Base-by-base conservation (phyloP, 1,284 basidiomycete genomes). In the Ganoderma meredithae region DNA sequence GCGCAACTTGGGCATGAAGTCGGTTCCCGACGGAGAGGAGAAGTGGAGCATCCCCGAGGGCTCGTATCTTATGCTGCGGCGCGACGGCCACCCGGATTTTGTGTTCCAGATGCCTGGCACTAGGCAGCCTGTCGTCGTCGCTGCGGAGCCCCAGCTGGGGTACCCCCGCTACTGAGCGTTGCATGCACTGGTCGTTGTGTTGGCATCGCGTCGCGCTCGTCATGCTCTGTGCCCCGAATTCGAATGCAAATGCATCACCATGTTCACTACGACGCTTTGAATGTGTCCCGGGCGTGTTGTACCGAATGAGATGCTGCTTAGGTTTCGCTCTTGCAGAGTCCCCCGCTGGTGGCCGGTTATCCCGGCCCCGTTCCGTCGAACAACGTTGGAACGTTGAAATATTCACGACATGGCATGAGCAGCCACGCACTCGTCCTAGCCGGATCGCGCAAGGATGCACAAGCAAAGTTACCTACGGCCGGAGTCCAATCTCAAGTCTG, bases 31-130 rank as follows among this genome's bases (percentile, higher is more conserved):
- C 7, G 64, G 64, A 6, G 64, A 62, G 49, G 64, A 61, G 19
- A 66, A 66, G 60, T 61, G 64, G 64, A 62, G 44, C n/a, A 10
- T 66, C 22, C 49, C 40, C 1, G 44, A 62, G 49, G 64, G 60
- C 36, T 7, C 25, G 49, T 55, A 41, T 25, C 31, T 66, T 10
- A 62, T 33, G 12, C 36, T 66, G 47, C 62, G 43, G 49, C 47
- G 64, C 2, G 39, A 13, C 13, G 60, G 41, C 13, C 52, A 33
- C 15, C 39, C 64, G 36, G 64, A 66, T 39, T 53, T 66, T 27
- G 27, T 17, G 33, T 66, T 66, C 36, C 47, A 49, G n/a, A 31
- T 66, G n/a, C 64, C 64, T n/a, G n/a, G n/a, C 25, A 40, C 25
- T 0, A 47, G 55, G 44, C 64, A 60, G 64, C 27, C 15, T 8